These are phyloP conservation scores for Leptographium radiaticola DNA, from an alignment of 2,329 filamentous ascomycete species.

Conservation along the genomic window DNA sequence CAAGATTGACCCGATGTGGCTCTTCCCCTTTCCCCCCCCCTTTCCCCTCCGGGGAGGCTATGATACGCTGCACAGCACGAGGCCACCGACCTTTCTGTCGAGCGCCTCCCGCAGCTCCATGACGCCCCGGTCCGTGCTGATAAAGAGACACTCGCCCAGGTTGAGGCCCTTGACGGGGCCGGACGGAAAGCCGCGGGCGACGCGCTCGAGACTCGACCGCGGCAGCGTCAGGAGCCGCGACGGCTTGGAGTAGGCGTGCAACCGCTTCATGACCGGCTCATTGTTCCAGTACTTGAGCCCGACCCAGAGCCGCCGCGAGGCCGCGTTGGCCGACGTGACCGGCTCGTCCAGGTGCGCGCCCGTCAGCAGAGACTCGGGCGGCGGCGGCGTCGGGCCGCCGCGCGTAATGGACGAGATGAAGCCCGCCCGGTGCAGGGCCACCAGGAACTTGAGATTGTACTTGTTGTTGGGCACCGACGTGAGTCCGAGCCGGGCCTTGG, in stretches of 20 bases:
- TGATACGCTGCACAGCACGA: constrained; percentile 60
- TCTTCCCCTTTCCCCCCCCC: too few relatives aligned
- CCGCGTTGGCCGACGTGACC: constrained; percentile 57
- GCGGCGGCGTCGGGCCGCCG: constrained; percentile 42
- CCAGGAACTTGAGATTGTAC: constrained; percentile 61
- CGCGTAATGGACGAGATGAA: constrained; percentile 72
- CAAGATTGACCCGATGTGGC: too few relatives aligned
- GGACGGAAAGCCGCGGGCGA: constrained; percentile 56
- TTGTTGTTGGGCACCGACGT: constrained; percentile 74
- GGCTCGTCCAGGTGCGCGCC: constrained; percentile 27
- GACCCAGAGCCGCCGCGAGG: constrained; percentile 68
- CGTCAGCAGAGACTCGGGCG: constrained; percentile 30
- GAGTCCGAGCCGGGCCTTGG: constrained; percentile 67
- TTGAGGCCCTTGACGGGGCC: constrained; percentile 63
- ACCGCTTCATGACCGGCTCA: constrained; percentile 59
- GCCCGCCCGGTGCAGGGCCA: constrained; percentile 70
- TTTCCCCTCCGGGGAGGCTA: constrained; percentile 10
- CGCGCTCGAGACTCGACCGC: constrained; percentile 44
- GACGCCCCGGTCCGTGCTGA: constrained; percentile 65
- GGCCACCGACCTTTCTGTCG: constrained; percentile 65
- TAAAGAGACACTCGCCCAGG: constrained; percentile 70
- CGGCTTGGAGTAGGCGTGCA: constrained; percentile 59
- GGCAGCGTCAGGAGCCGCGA: constrained; percentile 58
- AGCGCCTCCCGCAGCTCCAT: constrained; percentile 75
- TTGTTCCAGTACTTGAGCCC: constrained; percentile 84